Evolutionary conservation across 1,284 basidiomycete species (phyloP), one percentile per base, ranked within the genome.

Genomic region (Waitea zeae): DNA sequence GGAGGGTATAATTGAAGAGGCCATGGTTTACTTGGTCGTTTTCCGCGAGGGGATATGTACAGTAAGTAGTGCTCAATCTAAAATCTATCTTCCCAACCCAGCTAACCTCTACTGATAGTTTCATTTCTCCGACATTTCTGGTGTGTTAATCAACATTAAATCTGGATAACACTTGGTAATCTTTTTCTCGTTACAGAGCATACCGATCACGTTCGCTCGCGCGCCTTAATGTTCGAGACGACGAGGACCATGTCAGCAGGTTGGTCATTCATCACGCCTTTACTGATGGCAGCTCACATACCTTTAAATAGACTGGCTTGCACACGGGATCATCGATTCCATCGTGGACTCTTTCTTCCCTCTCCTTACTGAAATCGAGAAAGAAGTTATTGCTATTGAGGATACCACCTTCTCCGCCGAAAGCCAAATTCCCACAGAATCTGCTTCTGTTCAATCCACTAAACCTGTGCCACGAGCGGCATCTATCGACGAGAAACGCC

Each of bases 341-440:
- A 76, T 96, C 34, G 88, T 96, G 20, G 92, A 97, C 50, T 77
- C 87, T 1, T 95, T 95, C 57, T 88, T 90, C 53, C 90, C 92
- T 2, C 64, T 89, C 37, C 61, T 93, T 33, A 68, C 79, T 36
- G 78, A 78, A 38, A 78, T 96, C 30, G 88, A 89, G 49, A 66
- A 66, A 33, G 89, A 95, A 48, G 77, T 88, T 1, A 64, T 73
- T 38, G 72, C 73, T 17, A 73, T 95, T 34, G 87, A 93, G 44
- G 62, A 67, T 12, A 54, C 84, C 24, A 72, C 88, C 22, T 26
- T 26, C 22, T 26, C 22, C 22, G n/a, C n/a, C n/a, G n/a, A n/a
- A n/a, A n/a, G n/a, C n/a, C n/a, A n/a, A n/a, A n/a, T n/a, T n/a
- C n/a, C n/a, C n/a, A n/a, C n/a, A n/a, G 22, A 26, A n/a, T 7